Percentiles rank a stretch among this genome's conserved stretches.
Conservation (phyloP, 2,329 filamentous ascomycete genomes). For the Xylaria sp. region DNA sequence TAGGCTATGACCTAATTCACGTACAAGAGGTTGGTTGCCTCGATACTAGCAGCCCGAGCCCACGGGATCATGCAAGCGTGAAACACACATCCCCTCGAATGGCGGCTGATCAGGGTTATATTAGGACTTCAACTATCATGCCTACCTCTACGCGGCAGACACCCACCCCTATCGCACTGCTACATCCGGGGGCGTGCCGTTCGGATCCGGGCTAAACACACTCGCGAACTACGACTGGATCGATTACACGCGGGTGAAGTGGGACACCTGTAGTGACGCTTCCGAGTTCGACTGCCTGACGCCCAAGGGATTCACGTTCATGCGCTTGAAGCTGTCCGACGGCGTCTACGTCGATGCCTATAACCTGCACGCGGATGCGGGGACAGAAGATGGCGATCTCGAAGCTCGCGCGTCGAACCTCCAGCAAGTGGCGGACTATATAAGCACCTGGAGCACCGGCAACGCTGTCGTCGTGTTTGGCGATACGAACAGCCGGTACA, state of each 20-base stretch:
- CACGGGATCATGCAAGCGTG: constrained; percentile 28
- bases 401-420: constrained; percentile 68
- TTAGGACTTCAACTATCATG: constrained; percentile 75
- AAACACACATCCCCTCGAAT: constrained; percentile 24
- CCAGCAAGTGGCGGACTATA: constrained; percentile 68
- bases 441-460: constrained; percentile 65
- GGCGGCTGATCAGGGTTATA: constrained; percentile 13
- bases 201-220: constrained; percentile 74
- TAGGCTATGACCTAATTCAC: constrained; percentile 71
- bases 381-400: constrained; percentile 63
- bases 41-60: constrained; percentile 30
- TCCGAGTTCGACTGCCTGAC: constrained; percentile 71
- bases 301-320: constrained; percentile 76
- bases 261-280: constrained; percentile 67
- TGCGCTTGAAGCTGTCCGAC: constrained; percentile 65
- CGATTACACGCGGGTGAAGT: constrained; percentile 67
- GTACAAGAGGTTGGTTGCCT: constrained; percentile 65
- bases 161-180: constrained; percentile 69
- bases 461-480: constrained; percentile 73
- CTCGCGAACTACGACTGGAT: constrained; percentile 68
- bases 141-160: constrained; percentile 69
- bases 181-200: constrained; percentile 71
- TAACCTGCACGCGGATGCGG: constrained; percentile 75
- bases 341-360: constrained; percentile 71
- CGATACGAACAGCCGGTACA: constrained; percentile 74